Percentiles rank a stretch among this genome's conserved stretches.
Evolutionary conservation across 345 rosid genomes (phyloP).

Genomic region (Lumnitzera racemosa): DNA sequence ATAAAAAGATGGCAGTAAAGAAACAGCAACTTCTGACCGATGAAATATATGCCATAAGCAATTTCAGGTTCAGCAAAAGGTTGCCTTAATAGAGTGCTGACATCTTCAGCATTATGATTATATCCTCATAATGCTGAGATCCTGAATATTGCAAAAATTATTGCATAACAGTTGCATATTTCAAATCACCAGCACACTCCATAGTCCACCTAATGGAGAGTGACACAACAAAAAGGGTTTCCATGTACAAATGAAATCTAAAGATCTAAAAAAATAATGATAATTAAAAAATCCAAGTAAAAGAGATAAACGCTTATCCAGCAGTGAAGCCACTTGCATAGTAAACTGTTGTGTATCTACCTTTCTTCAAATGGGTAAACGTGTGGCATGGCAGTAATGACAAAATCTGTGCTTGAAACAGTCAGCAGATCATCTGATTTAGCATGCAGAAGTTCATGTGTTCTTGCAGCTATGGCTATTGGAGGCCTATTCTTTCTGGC

Average conservation of each 20-base stretch:
- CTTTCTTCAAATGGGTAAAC: conserved; percentile 98
- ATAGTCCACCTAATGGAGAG: too few relatives aligned
- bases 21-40: too few relatives aligned
- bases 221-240: too few relatives aligned
- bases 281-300: neutral
- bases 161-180: too few relatives aligned
- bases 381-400: conserved; percentile 73
- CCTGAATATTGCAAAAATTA: too few relatives aligned
- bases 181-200: too few relatives aligned
- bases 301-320: neutral
- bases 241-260: too few relatives aligned
- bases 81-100: too few relatives aligned
- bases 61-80: too few relatives aligned
- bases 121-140: neutral
- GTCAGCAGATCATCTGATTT: conserved; percentile 39
- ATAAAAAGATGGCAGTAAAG: too few relatives aligned
- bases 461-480: conserved; percentile 81
- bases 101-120: neutral
- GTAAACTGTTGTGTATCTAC: conserved; percentile 18
- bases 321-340: neutral
- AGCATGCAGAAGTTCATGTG: conserved; percentile 56
- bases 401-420: conserved; percentile 51
- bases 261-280: neutral
- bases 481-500: conserved; percentile 74
- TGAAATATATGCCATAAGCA: too few relatives aligned